Percentiles rank a stretch among this genome's conserved stretches.
These are phyloP conservation scores for Aspergillus clavatus DNA, from an alignment of 2,329 filamentous ascomycete species.

Conservation along the genomic window DNA sequence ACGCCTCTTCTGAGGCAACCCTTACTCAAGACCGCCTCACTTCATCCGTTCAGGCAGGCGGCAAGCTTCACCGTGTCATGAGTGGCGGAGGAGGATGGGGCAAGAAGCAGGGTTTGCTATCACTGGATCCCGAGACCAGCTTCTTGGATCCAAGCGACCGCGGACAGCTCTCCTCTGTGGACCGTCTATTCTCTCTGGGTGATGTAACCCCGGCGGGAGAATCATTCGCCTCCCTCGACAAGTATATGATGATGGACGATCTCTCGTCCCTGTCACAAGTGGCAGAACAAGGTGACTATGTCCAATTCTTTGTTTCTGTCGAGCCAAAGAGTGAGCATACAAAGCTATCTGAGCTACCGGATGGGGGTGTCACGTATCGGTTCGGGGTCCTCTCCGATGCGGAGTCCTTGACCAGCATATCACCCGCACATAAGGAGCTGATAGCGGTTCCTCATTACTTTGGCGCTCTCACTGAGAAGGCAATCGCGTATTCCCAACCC, in stretches of 20 bases:
- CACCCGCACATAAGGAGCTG: slow-evolving; percentile 14
- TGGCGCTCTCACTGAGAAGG: slow-evolving; percentile 38
- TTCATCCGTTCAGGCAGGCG: slow-evolving; percentile 28
- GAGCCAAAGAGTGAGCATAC: slow-evolving; percentile 12
- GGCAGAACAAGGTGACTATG: slow-evolving; percentile 34
- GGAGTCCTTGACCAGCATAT: slow-evolving; percentile 12
- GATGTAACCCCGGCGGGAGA: slow-evolving; percentile 6
- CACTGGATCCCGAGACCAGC: slow-evolving; percentile 37
- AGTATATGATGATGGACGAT: slow-evolving; percentile 23
- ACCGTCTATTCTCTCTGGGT: slow-evolving; percentile 21
- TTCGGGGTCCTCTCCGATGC: slow-evolving; percentile 32
- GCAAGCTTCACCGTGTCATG: slow-evolving; percentile 40
- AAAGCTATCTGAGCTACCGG: not conserved
- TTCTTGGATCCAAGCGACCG: slow-evolving; percentile 19
- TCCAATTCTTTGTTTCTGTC: slow-evolving; percentile 40
- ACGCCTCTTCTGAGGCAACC: slow-evolving; percentile 6
- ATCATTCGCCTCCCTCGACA: slow-evolving; percentile 18
- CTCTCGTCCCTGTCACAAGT: slow-evolving; percentile 38
- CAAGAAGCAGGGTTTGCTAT: slow-evolving; percentile 43
- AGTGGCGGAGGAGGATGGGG: slow-evolving; percentile 44
- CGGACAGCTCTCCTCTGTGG: slow-evolving; percentile 17
- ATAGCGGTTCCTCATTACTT: slow-evolving; percentile 28
- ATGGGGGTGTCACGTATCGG: slow-evolving; percentile 19
- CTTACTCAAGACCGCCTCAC: slow-evolving; percentile 20
- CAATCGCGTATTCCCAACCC: slow-evolving; percentile 31